Evolutionary conservation across 2,329 filamentous ascomycete genomes (phyloP).

Genomic region (Septoria linicola): DNA sequence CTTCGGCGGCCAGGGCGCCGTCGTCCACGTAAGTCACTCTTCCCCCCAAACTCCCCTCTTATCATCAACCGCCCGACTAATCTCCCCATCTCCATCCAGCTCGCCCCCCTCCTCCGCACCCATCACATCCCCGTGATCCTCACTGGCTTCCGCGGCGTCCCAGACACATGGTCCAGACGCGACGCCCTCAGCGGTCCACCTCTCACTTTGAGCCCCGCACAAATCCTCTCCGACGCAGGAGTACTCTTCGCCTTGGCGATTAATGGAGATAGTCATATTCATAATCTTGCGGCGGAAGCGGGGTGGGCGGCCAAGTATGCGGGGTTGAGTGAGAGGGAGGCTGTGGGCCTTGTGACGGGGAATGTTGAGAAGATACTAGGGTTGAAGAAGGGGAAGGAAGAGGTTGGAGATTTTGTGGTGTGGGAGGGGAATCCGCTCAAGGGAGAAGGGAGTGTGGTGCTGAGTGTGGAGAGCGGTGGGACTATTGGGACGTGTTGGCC

Average conservation of each 20-base stretch:
- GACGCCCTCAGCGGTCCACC: conserved; percentile 11
- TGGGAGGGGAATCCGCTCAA: conserved; percentile 8
- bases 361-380: background rate
- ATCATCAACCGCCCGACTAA: background rate
- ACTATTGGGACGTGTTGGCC: background rate
- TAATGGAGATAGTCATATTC: conserved; percentile 1
- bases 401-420: conserved; percentile 2
- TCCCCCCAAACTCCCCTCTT: background rate
- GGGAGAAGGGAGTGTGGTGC: conserved; percentile 4
- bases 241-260: conserved; percentile 7
- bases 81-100: background rate
- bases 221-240: conserved; percentile 5
- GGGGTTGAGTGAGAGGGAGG: background rate
- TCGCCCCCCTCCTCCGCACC: background rate
- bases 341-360: background rate
- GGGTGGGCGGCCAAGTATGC: conserved; percentile 8
- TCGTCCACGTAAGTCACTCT: background rate
- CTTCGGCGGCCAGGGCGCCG: conserved; percentile 2
- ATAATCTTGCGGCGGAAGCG: conserved; percentile 8
- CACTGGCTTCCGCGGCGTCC: conserved; percentile 1
- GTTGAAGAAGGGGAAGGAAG: background rate
- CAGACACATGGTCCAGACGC: conserved; percentile 7
- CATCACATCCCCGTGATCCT: conserved; percentile 5
- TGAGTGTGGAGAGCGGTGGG: background rate
- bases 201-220: conserved; percentile 4